These are phyloP conservation scores for Epithemia pelagica DNA, from an alignment of 108 stramenopile genomes.

Conservation along the genomic window DNA sequence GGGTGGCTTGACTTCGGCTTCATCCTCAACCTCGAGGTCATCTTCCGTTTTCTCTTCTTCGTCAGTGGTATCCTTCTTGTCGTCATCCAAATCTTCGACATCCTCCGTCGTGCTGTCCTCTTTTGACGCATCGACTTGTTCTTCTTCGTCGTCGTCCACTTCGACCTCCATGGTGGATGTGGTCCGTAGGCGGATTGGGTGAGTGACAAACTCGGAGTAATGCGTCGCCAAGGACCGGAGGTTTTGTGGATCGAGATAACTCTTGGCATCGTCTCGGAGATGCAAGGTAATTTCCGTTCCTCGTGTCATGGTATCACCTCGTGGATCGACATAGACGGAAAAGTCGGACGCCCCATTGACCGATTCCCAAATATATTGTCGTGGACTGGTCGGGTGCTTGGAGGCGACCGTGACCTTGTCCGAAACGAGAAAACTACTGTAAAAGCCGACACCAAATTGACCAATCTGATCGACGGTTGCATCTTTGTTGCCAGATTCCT, in stretches of 20 bases:
- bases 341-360: constrained; percentile 89
- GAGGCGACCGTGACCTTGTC: constrained; percentile 91
- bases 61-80: constrained; percentile 53
- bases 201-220: constrained; percentile 99
- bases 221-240: constrained; percentile 83
- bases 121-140: no score
- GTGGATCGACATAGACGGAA: constrained; percentile 87
- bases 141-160: constrained; percentile 73
- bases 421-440: constrained; percentile 92
- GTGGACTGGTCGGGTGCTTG: constrained; percentile 83
- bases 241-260: constrained; percentile 69
- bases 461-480: constrained; percentile 91
- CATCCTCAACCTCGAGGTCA: constrained; percentile 35
- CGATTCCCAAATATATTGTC: constrained; percentile 96
- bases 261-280: constrained; percentile 93
- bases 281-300: constrained; percentile 99
- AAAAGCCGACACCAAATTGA: constrained; percentile 99
- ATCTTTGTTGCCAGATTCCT: constrained; percentile 43
- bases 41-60: constrained; percentile 53
- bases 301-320: constrained; percentile 93
- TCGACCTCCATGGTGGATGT: constrained; percentile 68
- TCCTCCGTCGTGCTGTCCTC: constrained; percentile 29
- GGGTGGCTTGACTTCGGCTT: constrained; percentile 60
- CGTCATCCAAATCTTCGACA: constrained; percentile 41
- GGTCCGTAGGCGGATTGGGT: constrained; percentile 92